Percentiles rank a stretch among this genome's conserved stretches.
Conservation (phyloP, 352 stramenopile species). For the Phytophthora colocasiae region DNA sequence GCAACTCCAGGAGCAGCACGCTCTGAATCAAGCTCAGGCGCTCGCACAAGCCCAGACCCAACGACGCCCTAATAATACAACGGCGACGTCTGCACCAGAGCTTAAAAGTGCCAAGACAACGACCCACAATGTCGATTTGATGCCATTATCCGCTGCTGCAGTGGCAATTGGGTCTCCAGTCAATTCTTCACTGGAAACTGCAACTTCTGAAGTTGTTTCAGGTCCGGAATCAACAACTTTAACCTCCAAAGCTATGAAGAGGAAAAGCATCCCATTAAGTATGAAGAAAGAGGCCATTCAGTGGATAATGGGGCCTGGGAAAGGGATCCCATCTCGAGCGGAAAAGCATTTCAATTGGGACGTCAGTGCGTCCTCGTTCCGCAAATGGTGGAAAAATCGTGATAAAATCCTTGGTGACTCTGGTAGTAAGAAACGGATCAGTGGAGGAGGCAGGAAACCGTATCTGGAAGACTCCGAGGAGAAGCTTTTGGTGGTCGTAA, state of each 20-base stretch:
- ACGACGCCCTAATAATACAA: slow-evolving; percentile 6
- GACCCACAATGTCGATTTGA: slow-evolving; percentile 29
- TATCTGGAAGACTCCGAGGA: slow-evolving; percentile 76
- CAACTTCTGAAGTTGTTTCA: slow-evolving; percentile 9
- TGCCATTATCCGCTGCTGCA: slow-evolving; percentile 36
- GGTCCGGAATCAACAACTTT: neutral
- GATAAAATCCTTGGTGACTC: slow-evolving; percentile 81
- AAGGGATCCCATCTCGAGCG: slow-evolving; percentile 70
- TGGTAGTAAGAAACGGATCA: slow-evolving; percentile 76
- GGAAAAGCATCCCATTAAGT: slow-evolving; percentile 81
- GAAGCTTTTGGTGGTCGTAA: slow-evolving; percentile 76
- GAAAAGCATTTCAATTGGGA: slow-evolving; percentile 87
- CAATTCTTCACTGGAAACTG: slow-evolving; percentile 11
- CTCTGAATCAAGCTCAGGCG: slow-evolving; percentile 33
- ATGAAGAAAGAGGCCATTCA: slow-evolving; percentile 88
- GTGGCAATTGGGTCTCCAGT: slow-evolving; percentile 18
- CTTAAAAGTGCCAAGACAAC: slow-evolving; percentile 8
- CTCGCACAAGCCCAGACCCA: slow-evolving; percentile 19
- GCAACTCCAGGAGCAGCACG: slow-evolving; percentile 55
- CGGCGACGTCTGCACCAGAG: neutral
- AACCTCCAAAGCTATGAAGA: slow-evolving; percentile 42
- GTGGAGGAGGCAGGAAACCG: slow-evolving; percentile 72
- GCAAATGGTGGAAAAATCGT: slow-evolving; percentile 89
- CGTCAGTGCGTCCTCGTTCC: slow-evolving; percentile 78
- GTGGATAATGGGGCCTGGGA: slow-evolving; percentile 79